These are phyloP conservation scores for Trichophyton schoenleinii DNA, from an alignment of 2,329 filamentous ascomycete species.

Conservation along the genomic window DNA sequence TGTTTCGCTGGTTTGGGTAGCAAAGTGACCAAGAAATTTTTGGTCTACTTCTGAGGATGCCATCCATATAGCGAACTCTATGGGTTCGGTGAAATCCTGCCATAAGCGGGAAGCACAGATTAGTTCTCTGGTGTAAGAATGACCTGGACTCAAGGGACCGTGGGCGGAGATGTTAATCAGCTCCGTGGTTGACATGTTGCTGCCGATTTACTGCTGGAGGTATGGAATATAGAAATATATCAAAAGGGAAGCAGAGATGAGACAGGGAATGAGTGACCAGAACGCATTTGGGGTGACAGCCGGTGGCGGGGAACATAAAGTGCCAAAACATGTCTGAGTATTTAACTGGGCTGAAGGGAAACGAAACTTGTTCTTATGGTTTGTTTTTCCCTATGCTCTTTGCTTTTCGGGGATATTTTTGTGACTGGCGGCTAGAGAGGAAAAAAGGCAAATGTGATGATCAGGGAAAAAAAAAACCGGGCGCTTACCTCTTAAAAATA, in stretches of 20 bases:
- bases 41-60: conserved; percentile 95
- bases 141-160: background rate
- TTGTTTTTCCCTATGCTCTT: background rate
- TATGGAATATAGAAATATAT: background rate
- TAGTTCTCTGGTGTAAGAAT: conserved; percentile 9
- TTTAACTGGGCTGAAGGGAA: background rate
- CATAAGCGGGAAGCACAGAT: conserved; percentile 12
- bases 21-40: conserved; percentile 86
- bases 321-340: background rate
- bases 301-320: background rate
- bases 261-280: background rate
- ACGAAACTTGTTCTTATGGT: background rate
- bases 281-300: background rate
- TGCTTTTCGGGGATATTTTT: background rate
- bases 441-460: background rate
- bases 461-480: background rate
- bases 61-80: conserved; percentile 47
- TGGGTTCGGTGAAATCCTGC: conserved; percentile 21
- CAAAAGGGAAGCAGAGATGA: background rate
- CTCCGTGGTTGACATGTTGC: background rate
- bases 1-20: conserved; percentile 62
- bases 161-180: background rate
- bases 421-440: conserved; percentile 1
- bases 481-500: conserved; percentile 4
- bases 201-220: background rate